Evolutionary conservation across 1,284 basidiomycete genomes (phyloP), one percentile per base, ranked within the genome.

Genomic region (Microbotryomycetes sp.): DNA sequence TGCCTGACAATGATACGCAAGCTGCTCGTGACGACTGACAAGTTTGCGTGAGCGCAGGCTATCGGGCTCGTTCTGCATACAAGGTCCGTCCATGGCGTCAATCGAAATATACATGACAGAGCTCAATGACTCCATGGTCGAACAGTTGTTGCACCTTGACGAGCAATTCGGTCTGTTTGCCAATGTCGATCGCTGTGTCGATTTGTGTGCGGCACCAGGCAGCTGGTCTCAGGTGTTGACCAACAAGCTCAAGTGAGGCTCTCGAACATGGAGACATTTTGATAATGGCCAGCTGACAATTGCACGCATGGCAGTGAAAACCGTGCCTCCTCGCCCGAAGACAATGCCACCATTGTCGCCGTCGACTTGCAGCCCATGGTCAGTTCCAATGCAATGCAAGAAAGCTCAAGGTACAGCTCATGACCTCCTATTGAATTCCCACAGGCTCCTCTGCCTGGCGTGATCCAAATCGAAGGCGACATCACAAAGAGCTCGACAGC

Each of bases 281-380:
- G 29, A 54, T 29, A 30, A 25, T 46, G 15, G 45, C 45, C 45
- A 15, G 15, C 45, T 15, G 45, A 46, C 15, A 46, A n/a, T 46
- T 15, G 15, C n/a, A 15, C n/a, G 45, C 45, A 15, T 46, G 15
- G 15, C 58, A 49, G 47, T 54, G 58, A 53, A 26, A 29, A 58
- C 59, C 9, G 65, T 65, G 6, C 61, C 65, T 15, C 29, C 42
- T 31, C 46, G 6, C 23, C 53, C 1, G 59, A 60, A 9, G 66
- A 58, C 16, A 59, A 56, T 19, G 73, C 73, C 4, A 76, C 74
- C 42, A 79, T 82, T 47, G 80, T 83, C 9, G 79, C 80, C 4
- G 76, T 82, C 14, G 82, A 83, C 68, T 71, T 83, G 30, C 81
- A 82, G 69, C 78, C 81, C 5, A 83, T 83, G 81, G 77, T 77